Evolutionary conservation across 2,329 filamentous ascomycete species (phyloP), one percentile per base, ranked within the genome.

Genomic region (Talaromyces sp.): DNA sequence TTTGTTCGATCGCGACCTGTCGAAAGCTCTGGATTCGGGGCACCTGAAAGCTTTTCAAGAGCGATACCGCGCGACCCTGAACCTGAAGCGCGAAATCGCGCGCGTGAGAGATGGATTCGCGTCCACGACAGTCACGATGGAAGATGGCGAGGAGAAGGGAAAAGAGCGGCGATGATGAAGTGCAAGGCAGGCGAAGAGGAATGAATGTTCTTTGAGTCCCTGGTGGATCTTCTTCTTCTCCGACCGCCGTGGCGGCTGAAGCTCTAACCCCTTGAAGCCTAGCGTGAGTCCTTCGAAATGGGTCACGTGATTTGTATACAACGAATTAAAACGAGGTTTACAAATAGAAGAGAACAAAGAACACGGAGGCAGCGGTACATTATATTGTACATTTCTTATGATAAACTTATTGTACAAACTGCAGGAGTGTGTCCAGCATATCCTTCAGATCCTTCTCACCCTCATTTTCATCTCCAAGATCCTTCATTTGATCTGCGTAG

Each of bases 381-480:
- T 46, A 46, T 50, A 54, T 56, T 58, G 43, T 58, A 55, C 51
- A 59, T 51, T 11, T 4, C 27, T 21, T 17, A 14, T 29, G 50
- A 51, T 2, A 32, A 12, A 29, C 12, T 59, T 57, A 63, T 67
- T 58, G 71, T 59, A 77, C 55, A 61, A 77, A 78, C 53, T 75
- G 72, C 53, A 78, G 68, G 59, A 90, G 73, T 3, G 87, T 86
- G 60, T 77, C 79, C 53, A 91, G 74, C 85, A 90, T 89, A 61
- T 90, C 88, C 66, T 81, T 83, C 60, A 77, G 75, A 62, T 80
- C 76, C 57, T 76, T 77, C 63, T 81, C 80, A 29, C 81, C 82
- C n/a, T 82, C 81, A 12, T 79, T 77, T 56, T 81, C 79, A 7
- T 80, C 80, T 57, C 81, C 80, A 29, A 88, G 80, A 1, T 81